Evolutionary conservation across 371 early-diverging fungal species (phyloP).

Genomic region (Mucor plumbeus): DNA sequence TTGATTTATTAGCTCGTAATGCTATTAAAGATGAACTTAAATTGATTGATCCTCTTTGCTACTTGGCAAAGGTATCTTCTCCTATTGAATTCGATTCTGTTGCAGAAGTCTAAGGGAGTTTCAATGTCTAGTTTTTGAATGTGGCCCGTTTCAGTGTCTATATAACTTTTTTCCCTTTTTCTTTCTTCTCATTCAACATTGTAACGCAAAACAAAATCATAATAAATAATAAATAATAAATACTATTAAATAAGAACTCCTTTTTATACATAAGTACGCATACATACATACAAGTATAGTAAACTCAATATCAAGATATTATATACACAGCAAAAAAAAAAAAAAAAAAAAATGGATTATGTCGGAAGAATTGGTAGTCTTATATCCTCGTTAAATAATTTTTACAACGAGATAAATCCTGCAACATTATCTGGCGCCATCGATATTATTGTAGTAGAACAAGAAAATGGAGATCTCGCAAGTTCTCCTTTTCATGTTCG

Average conservation of each 20-base stretch:
- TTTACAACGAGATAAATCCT: conserved; percentile 98
- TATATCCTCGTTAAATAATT: conserved; percentile 82
- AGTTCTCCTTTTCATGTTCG: conserved; percentile 99
- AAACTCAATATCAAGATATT: neutral
- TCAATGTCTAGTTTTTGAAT: neutral
- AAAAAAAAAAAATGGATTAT: conserved; percentile 55
- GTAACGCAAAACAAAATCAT: neutral
- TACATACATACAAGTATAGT: neutral
- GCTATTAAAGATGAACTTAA: conserved; percentile 60
- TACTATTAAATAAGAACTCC: neutral
- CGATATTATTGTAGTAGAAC: conserved; percentile 96
- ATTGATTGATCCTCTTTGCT: conserved; percentile 55
- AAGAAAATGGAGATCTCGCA: conserved; percentile 75
- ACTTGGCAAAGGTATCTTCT: conserved; percentile 36
- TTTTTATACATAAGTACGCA: no score
- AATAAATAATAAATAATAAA: neutral
- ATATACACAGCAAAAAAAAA: neutral
- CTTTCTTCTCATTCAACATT: neutral
- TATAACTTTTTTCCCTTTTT: neutral
- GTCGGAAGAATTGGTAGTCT: conserved; percentile 50
- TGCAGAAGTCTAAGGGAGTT: conserved; percentile 29
- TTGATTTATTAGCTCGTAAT: conserved; percentile 57
- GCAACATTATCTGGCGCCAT: conserved; percentile 98
- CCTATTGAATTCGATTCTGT: conserved; percentile 52
- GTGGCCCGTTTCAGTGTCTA: neutral